Evolutionary conservation across 148 eudicot genomes (phyloP).

Genomic region (Tetragonia tetragonoides): DNA sequence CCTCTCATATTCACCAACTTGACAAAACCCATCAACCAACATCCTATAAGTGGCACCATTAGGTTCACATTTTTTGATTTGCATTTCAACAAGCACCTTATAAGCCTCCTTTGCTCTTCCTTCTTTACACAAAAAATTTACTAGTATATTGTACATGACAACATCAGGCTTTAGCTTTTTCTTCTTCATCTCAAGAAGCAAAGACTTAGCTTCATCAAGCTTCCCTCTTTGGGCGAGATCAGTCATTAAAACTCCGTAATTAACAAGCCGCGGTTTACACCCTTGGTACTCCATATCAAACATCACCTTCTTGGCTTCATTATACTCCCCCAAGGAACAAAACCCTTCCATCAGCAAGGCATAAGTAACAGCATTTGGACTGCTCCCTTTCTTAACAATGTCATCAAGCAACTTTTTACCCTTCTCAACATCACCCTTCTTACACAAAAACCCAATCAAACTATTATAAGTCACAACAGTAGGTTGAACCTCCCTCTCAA

Average conservation of each 20-base stretch:
- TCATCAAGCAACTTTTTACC: constrained; percentile 60
- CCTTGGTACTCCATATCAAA: constrained; percentile 94
- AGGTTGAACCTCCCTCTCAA: constrained; percentile 65
- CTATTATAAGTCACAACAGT: constrained; percentile 75
- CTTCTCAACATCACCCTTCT: constrained; percentile 54
- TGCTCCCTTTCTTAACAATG: constrained; percentile 52
- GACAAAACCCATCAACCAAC: constrained; percentile 83
- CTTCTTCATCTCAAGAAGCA: constrained; percentile 77
- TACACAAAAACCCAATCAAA: constrained; percentile 75
- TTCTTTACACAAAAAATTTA: constrained; percentile 60
- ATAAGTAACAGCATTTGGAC: constrained; percentile 63
- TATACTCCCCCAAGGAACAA: constrained; percentile 56
- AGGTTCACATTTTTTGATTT: constrained; percentile 68
- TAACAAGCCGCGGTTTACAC: constrained; percentile 53
- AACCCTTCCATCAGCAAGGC: constrained; percentile 78
- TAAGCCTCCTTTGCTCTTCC: constrained; percentile 64
- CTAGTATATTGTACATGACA: constrained; percentile 65
- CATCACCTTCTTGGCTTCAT: constrained; percentile 87
- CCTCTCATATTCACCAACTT: constrained; percentile 49
- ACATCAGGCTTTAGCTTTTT: constrained; percentile 74
- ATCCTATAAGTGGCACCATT: constrained; percentile 86
- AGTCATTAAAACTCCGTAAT: constrained; percentile 84
- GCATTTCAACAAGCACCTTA: constrained; percentile 80
- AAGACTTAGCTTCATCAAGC: constrained; percentile 63
- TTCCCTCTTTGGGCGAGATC: constrained; percentile 58